Evolutionary conservation across 768 basidiomycete genomes (phyloP).

Genomic region (Asterophora lycoperdoides): DNA sequence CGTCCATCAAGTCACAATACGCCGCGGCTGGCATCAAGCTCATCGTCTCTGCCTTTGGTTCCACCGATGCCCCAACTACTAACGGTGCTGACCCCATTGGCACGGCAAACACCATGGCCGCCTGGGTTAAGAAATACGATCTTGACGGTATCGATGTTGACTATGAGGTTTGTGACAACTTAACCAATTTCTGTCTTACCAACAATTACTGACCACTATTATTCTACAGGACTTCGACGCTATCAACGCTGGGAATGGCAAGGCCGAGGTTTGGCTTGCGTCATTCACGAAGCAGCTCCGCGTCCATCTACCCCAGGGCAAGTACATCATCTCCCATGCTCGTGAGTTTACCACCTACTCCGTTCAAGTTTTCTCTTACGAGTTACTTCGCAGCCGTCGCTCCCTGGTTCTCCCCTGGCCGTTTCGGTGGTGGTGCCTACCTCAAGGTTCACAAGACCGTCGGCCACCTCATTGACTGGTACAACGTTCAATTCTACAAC

Average conservation of each 20-base stretch:
- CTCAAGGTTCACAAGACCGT: slow-evolving; percentile 20
- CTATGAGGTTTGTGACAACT: slow-evolving; percentile 31
- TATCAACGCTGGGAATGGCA: slow-evolving; percentile 37
- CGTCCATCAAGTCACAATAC: slow-evolving; percentile 43
- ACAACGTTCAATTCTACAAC: slow-evolving; percentile 46
- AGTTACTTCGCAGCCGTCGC: slow-evolving; percentile 35
- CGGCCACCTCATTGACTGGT: slow-evolving; percentile 61
- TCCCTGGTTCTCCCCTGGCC: slow-evolving; percentile 33
- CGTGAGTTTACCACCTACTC: slow-evolving; percentile 29
- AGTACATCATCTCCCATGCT: slow-evolving; percentile 52
- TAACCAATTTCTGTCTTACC: no score
- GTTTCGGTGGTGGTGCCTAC: no score
- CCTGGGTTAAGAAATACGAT: slow-evolving; percentile 43
- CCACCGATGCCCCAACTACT: slow-evolving; percentile 43
- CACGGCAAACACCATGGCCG: slow-evolving; percentile 47
- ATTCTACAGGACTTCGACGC: slow-evolving; percentile 41
- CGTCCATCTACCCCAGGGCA: slow-evolving; percentile 39
- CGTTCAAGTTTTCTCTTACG: background rate
- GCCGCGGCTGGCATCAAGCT: slow-evolving; percentile 54
- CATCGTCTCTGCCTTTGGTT: slow-evolving; percentile 53
- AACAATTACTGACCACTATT: no score
- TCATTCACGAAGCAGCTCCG: slow-evolving; percentile 48
- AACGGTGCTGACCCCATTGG: slow-evolving; percentile 39
- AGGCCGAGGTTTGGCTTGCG: slow-evolving; percentile 49
- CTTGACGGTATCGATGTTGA: slow-evolving; percentile 60